Conservation (phyloP, 106 monocot species). For the Acorus calamus region DNA sequence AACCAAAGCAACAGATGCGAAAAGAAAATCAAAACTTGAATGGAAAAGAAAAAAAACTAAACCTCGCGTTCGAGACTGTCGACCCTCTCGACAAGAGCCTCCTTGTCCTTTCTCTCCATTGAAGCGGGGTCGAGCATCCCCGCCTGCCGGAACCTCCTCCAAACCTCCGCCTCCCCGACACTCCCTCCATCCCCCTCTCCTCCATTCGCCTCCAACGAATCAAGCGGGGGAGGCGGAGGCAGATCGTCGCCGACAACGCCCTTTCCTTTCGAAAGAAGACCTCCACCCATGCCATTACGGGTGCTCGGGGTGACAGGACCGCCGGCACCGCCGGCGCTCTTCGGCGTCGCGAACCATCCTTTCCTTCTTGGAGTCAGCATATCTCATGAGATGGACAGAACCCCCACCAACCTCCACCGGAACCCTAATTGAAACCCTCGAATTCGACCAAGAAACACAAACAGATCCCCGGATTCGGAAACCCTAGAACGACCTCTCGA, state of each 20-base stretch:
- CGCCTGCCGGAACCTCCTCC: constrained; percentile 58
- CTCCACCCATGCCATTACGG: too few relatives aligned
- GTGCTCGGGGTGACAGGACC: too few relatives aligned
- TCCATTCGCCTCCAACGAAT: constrained; percentile 29
- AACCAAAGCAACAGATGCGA: constrained; percentile 1
- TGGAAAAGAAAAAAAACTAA: neutral
- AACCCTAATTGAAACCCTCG: too few relatives aligned
- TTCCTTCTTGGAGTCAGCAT: too few relatives aligned
- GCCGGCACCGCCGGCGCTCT: too few relatives aligned
- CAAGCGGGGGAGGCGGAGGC: constrained; percentile 35
- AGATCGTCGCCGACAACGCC: constrained; percentile 5
- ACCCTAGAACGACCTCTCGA: too few relatives aligned
- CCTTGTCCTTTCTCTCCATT: constrained; percentile 59
- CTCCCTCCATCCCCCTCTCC: neutral
- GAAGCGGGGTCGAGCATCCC: constrained; percentile 62
- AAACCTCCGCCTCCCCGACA: constrained; percentile 26
- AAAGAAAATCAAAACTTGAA: neutral
- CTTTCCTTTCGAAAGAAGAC: constrained; percentile 20
- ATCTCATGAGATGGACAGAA: too few relatives aligned
- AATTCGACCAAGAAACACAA: too few relatives aligned
- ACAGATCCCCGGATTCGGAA: too few relatives aligned
- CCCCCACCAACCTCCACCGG: too few relatives aligned
- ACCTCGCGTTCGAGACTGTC: constrained; percentile 46
- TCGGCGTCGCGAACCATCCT: too few relatives aligned
- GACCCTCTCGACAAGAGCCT: constrained; percentile 36